Conservation (phyloP, 78 protist species). For the Tieghemostelium lacteum region DNA sequence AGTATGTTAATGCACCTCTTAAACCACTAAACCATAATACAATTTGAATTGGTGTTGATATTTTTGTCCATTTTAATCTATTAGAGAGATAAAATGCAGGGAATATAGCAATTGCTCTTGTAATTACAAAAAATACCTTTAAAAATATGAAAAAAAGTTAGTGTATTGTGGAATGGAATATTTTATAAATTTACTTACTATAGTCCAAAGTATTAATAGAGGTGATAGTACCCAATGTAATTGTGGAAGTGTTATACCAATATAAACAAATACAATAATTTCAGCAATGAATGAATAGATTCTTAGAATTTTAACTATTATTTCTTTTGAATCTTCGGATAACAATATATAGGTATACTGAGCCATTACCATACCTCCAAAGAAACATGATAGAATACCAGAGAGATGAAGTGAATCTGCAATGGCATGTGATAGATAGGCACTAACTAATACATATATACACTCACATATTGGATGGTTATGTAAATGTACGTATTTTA, state of each 20-base stretch:
- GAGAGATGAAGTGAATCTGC: constrained; percentile 38
- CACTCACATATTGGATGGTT: constrained; percentile 30
- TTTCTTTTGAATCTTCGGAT: constrained; percentile 29
- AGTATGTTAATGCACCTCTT: constrained; percentile 95
- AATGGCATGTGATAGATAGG: constrained; percentile 19
- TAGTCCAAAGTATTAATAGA: constrained; percentile 15
- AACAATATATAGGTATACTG: constrained; percentile 12
- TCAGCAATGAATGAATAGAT: constrained; percentile 35
- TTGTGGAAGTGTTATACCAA: constrained; percentile 40
- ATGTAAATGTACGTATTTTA: constrained; percentile 14
- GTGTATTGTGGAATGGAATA: not conserved
- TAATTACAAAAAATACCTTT: constrained; percentile 17
- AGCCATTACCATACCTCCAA: constrained; percentile 40
- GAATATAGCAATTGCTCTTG: constrained; percentile 21
- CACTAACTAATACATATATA: not conserved
- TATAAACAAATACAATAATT: constrained; percentile 38
- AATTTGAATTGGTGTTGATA: constrained; percentile 24
- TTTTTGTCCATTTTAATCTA: not conserved
- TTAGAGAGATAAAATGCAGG: constrained; percentile 10
- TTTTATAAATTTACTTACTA: too few relatives aligned
- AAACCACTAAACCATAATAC: constrained; percentile 85
- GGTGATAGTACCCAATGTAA: not conserved
- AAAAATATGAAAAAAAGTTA: not conserved
- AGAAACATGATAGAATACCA: constrained; percentile 49
- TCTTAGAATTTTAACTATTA: constrained; percentile 9